phyloP scores from a whole-genome alignment of 768 basidiomycete species.

The Trametes meyenii region DNA sequence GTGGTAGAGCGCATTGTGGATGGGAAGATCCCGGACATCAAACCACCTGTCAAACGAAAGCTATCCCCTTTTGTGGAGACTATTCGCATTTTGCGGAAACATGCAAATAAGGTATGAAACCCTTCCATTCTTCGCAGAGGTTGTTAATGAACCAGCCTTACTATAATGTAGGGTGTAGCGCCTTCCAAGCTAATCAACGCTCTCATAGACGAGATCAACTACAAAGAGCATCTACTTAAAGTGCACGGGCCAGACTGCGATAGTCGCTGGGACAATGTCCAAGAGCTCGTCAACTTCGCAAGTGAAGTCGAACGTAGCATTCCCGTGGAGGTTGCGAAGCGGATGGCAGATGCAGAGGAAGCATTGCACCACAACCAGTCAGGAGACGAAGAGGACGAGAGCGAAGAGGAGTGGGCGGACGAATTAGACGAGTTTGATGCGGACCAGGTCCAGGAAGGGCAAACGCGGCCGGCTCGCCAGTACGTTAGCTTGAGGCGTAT shows the following conservation, averaged over 20 bases:
- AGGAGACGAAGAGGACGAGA: conserved; percentile 7
- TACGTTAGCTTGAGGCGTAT: neutral
- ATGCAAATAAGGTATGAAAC: conserved; percentile 53
- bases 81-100: conserved; percentile 53
- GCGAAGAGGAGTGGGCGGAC: conserved; percentile 21
- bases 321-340: conserved; percentile 30
- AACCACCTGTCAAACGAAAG: conserved; percentile 67
- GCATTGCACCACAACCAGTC: conserved; percentile 3
- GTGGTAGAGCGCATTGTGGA: conserved; percentile 67
- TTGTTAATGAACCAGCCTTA: neutral
- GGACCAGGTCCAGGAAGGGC: conserved; percentile 8
- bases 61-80: conserved; percentile 59
- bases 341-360: conserved; percentile 12
- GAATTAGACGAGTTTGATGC: conserved; percentile 11
- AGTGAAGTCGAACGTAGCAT: conserved; percentile 48
- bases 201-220: conserved; percentile 60
- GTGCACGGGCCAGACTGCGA: conserved; percentile 71
- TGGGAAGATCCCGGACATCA: conserved; percentile 62
- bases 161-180: conserved; percentile 48
- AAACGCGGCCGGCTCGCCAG: neutral
- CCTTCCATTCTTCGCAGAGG: too few relatives aligned
- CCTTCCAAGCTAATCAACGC: conserved; percentile 66
- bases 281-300: conserved; percentile 82
- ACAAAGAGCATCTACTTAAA: conserved; percentile 68
- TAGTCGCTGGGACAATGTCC: conserved; percentile 82